phyloP scores from a whole-genome alignment of 2,329 filamentous ascomycete genomes.

The Sporothrix inflata region DNA sequence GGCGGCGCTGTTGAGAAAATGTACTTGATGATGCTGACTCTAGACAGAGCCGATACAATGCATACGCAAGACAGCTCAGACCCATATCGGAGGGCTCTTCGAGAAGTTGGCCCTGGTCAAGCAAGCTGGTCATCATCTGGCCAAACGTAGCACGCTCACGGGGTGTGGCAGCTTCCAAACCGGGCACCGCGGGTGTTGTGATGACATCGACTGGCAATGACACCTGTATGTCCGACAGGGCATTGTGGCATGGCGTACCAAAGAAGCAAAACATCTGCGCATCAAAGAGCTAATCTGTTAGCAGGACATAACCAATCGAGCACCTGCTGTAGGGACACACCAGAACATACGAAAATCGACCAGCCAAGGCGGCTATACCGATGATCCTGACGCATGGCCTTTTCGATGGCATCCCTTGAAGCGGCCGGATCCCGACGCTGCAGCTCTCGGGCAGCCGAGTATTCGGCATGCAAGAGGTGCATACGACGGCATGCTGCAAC shows the following conservation, averaged over 20 bases:
- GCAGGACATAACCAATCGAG: too few species aligned
- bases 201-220: background rate
- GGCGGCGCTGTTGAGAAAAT: background rate
- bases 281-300: background rate
- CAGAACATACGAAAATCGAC: conserved; percentile 9
- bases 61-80: conserved; percentile 10
- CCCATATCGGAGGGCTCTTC: conserved; percentile 22
- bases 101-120: background rate
- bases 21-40: background rate
- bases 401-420: background rate
- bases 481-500: conserved; percentile 5
- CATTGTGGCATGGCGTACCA: conserved; percentile 6
- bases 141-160: background rate
- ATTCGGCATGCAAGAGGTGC: background rate
- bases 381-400: conserved; percentile 14
- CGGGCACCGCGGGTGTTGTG: background rate
- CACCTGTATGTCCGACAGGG: conserved; percentile 1
- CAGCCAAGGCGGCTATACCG: conserved; percentile 15
- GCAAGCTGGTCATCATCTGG: background rate
- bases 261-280: conserved; percentile 9
- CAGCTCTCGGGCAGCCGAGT: background rate
- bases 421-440: background rate
- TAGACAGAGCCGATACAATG: conserved; percentile 2
- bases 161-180: too few species aligned
- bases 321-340: background rate